These are phyloP conservation scores for Septoria petroselini DNA, from an alignment of 2,329 filamentous ascomycete species.

Conservation along the genomic window DNA sequence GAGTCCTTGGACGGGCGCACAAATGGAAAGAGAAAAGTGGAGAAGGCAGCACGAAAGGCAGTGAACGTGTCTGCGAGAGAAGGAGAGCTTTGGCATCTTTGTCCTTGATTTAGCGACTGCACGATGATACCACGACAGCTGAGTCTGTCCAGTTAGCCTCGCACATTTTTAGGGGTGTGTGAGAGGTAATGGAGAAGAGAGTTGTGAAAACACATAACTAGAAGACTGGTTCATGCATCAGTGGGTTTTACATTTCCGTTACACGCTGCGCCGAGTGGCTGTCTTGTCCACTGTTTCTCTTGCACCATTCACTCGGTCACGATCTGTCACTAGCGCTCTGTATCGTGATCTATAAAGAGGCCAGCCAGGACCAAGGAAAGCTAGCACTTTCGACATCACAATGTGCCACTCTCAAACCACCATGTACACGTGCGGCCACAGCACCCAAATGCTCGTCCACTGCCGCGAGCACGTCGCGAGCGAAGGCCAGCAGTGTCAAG, in stretches of 20 bases:
- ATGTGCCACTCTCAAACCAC: slow-evolving; percentile 17
- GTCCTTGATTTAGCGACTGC: slow-evolving; percentile 17
- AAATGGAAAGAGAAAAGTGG: background rate
- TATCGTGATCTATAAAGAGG: too few species aligned
- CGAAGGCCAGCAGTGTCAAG: background rate
- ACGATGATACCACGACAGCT: slow-evolving; percentile 20
- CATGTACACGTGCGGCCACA: slow-evolving; percentile 14
- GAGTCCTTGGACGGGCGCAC: too few species aligned
- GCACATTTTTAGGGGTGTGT: background rate
- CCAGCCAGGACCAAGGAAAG: too few species aligned
- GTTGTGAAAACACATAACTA: too few species aligned
- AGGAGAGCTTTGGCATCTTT: slow-evolving; percentile 8
- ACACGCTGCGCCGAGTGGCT: too few species aligned
- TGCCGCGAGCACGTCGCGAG: slow-evolving; percentile 4
- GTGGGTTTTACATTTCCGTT: too few species aligned
- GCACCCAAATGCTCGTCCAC: background rate
- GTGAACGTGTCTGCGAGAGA: background rate
- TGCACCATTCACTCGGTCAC: too few species aligned
- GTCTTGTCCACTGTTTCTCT: too few species aligned
- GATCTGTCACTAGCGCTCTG: too few species aligned
- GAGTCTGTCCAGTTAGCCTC: slow-evolving; percentile 2
- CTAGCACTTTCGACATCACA: background rate
- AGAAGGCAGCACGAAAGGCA: background rate
- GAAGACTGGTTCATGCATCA: too few species aligned
- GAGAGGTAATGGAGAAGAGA: background rate